Conservation (phyloP, 495 filamentous ascomycete genomes). For the Talaromyces thailandensis region DNA sequence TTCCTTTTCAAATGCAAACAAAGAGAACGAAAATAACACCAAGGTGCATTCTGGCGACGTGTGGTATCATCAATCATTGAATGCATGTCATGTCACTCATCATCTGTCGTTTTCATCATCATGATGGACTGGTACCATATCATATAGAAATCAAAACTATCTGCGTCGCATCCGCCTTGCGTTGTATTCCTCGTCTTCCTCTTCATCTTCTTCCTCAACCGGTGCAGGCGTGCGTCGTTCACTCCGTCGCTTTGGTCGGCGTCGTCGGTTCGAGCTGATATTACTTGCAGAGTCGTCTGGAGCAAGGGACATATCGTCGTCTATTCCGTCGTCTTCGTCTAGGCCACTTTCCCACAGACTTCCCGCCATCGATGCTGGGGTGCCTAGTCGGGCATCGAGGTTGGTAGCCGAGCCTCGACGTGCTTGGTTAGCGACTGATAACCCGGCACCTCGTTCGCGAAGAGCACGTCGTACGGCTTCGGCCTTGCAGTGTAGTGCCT, state of each 20-base stretch:
- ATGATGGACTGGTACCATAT: background rate
- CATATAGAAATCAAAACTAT: background rate
- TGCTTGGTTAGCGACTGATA: constrained; percentile 68
- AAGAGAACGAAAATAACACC: background rate
- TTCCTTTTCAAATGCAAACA: background rate
- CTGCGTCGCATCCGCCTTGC: constrained; percentile 21
- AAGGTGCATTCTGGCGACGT: background rate
- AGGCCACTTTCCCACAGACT: constrained; percentile 28
- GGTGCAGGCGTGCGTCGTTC: constrained; percentile 75
- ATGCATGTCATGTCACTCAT: background rate
- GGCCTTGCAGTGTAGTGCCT: constrained; percentile 78
- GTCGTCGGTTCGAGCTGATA: constrained; percentile 63
- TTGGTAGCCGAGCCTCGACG: constrained; percentile 44
- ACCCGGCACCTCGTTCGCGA: constrained; percentile 67
- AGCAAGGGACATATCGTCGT: constrained; percentile 59
- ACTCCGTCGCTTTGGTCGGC: constrained; percentile 58
- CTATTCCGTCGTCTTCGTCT: constrained; percentile 52
- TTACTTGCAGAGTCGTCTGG: constrained; percentile 76
- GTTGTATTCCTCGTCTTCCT: constrained; percentile 18
- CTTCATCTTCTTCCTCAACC: constrained; percentile 76
- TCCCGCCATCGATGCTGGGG: constrained; percentile 39
- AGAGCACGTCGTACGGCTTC: constrained; percentile 72
- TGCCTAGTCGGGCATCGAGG: constrained; percentile 46
- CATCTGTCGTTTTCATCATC: background rate
- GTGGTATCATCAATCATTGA: background rate